These are phyloP conservation scores for Silene vulgaris DNA, from an alignment of 179 eudicot species.

Conservation along the genomic window DNA sequence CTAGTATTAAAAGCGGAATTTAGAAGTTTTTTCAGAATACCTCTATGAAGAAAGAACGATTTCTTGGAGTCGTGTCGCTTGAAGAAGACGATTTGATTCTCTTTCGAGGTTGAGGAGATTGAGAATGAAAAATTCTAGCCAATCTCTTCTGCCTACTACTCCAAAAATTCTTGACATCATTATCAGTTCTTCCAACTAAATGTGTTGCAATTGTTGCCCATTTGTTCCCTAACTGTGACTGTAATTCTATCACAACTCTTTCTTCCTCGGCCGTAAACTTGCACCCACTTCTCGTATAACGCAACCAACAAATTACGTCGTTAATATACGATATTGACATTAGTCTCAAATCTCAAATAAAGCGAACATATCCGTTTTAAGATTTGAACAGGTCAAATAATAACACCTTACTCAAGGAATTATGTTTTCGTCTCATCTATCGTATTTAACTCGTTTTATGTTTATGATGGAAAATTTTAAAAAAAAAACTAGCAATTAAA, in stretches of 20 bases:
- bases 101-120: conserved; percentile 24
- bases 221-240: conserved; percentile 71
- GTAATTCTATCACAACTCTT: conserved; percentile 67
- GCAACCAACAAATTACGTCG: neutral
- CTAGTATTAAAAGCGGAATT: no score
- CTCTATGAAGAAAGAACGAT: conserved; percentile 13
- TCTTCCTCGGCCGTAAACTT: conserved; percentile 86
- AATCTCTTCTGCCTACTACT: conserved; percentile 88
- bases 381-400: no score
- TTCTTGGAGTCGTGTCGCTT: conserved; percentile 1
- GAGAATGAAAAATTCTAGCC: conserved; percentile 43
- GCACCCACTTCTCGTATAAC: conserved; percentile 43
- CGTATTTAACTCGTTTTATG: no score
- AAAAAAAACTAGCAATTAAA: no score
- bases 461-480: no score
- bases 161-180: conserved; percentile 94
- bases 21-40: neutral
- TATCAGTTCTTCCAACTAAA: conserved; percentile 77
- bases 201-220: conserved; percentile 85
- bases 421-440: no score
- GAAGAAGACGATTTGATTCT: conserved; percentile 16
- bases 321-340: no score
- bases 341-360: neutral
- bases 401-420: no score
- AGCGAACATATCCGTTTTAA: no score